Evolutionary conservation across 2,329 filamentous ascomycete genomes (phyloP), one percentile per base, ranked within the genome.

Genomic region (Torrubiellomyces zombiae): DNA sequence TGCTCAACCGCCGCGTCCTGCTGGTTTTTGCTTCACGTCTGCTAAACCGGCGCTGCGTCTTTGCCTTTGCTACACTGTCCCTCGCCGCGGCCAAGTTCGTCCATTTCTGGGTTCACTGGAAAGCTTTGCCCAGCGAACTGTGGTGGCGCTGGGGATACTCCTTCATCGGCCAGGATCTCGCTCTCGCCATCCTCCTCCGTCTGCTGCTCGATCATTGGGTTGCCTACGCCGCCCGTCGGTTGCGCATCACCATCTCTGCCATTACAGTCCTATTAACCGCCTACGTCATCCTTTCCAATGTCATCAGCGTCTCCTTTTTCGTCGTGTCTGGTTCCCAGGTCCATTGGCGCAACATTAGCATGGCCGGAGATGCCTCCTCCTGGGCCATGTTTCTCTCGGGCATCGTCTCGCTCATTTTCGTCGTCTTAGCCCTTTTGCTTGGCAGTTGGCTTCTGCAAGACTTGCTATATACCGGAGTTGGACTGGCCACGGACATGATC

Each of bases 291-390:
- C 18, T 29, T 2, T 26, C 49, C 5, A 38, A 43, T 17, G 26
- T 37, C 15, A 28, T 42, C 14, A 41, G 35, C 14, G 32, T 37
- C 14, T 37, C 37, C 12, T 45, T 45, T 24, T 43, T 37, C 20
- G 20, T 30, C n/a, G 37, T 41, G 3, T 31, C 46, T 1, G 46
- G 47, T 11, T 40, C 41, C 6, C 47, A 52, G 26, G 38, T 52
- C 4, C 48, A 47, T 18, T 48, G 48, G 36, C 38, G 44, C 21
- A 50, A 52, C 23, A 30, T 48, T 13, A 44, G 32, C 9, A 23
- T 50, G 7, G 40, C 39, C 0, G 33, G 37, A 7, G 49, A 51
- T 17, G 32, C 44, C 8, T 41, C 43, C 2, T 44, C 44, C 2
- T 35, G 40, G 30, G 34, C 34, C 9, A 34, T 48, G 19, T 31